phyloP scores from a whole-genome alignment of 2,329 filamentous ascomycete species.

The Zarea fungicola region DNA sequence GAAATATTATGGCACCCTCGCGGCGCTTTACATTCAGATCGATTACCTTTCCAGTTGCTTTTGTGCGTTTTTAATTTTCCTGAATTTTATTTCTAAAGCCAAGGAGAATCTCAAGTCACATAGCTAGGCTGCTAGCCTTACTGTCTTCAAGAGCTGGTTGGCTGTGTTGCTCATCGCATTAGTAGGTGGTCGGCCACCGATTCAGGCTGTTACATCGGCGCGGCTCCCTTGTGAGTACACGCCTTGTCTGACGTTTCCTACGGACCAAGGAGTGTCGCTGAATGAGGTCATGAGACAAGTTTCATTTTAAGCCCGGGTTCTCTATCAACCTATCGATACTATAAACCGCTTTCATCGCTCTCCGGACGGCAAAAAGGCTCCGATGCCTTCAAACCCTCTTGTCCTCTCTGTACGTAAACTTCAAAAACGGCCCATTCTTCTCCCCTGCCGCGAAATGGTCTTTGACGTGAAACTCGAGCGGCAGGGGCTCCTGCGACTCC shows the following conservation, averaged over 20 bases:
- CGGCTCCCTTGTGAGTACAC: background rate
- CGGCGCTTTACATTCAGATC: background rate
- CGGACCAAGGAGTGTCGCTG: background rate
- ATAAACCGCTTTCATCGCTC: background rate
- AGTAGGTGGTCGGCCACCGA: background rate
- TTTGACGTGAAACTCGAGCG: conserved; percentile 12
- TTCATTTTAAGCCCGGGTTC: background rate
- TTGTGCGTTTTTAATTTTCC: background rate
- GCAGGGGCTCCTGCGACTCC: background rate
- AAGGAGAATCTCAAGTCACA: background rate
- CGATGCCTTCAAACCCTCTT: background rate
- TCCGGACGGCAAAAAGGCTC: background rate
- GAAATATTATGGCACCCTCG: background rate
- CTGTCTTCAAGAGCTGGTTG: background rate
- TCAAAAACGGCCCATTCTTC: conserved; percentile 11
- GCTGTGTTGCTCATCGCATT: background rate
- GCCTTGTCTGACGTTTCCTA: background rate
- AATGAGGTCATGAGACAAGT: background rate
- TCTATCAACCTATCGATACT: background rate
- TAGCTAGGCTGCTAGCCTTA: background rate
- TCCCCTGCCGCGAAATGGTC: conserved; percentile 11
- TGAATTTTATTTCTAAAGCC: background rate
- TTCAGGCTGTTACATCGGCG: background rate
- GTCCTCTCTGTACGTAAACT: conserved; percentile 1
- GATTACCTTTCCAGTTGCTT: background rate